Base-by-base conservation (phyloP, 257 asterid genomes). In the Petunia axillaris region DNA sequence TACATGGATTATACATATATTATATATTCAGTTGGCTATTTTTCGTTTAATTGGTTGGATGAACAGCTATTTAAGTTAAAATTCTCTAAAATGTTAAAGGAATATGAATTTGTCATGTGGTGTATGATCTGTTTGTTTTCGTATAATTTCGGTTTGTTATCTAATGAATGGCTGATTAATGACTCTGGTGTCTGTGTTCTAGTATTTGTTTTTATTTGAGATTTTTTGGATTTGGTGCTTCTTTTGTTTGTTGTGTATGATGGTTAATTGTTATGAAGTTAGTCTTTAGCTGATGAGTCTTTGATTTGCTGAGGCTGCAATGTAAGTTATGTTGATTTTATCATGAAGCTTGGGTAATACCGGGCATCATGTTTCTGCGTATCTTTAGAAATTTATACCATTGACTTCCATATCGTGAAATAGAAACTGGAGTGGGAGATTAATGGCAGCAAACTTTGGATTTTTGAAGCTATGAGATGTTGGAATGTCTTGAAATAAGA, bases 381-480 rank as follows among this genome's bases (percentile, higher is more conserved):
- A 71, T 35, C 16, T 25, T 25, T 35, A 2, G 41, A 16, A 70
- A 35, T 70, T 70, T 46, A 52, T 11, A 46, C 46, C 0, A 25
- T n/a, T 46, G 59, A 48, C 25, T 70, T 40, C 46, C 77, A 70
- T 46, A 35, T 14, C 2, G 10, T 10, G 59, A 25, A 46, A 70
- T 44, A 70, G 43, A 70, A 70, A 70, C 25, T 70, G 59, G 43
- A 46, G 39, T 4, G 77, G 41, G 77, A 70, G 57, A 46, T 70
- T 9, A 46, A 25, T 70, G 76, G 25, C 60, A 71, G 60, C 25
- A 71, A 71, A 71, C 60, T 46, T 70, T 71, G 77, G 9, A 37
- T 2, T 70, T 46, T 70, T 48, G 0, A 48, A 60, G 44, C 44
- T 48, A 71, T 8, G 35, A 48, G 16, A 71, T 71, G 44, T 48